Evolutionary conservation across 2,329 filamentous ascomycete genomes (phyloP).

Genomic region (Beauveria pseudobassiana): DNA sequence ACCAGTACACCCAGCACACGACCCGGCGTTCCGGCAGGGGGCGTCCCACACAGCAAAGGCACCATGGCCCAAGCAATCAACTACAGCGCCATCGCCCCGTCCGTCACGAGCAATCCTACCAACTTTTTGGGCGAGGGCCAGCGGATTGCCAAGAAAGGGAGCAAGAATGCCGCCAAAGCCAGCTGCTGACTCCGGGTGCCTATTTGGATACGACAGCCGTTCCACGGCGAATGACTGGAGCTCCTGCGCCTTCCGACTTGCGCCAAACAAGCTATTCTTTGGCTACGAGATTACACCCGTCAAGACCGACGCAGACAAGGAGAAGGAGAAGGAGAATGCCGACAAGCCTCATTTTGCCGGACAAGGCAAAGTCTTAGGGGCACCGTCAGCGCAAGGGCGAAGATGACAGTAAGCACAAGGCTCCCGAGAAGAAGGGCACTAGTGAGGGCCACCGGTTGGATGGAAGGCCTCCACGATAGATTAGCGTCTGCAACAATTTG

Average conservation of each 20-base stretch:
- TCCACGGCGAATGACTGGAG: constrained; percentile 53
- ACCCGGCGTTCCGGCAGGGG: constrained; percentile 60
- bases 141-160: constrained; percentile 73
- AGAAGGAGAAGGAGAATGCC: constrained; percentile 55
- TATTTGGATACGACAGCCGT: constrained; percentile 20
- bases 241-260: constrained; percentile 78
- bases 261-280: constrained; percentile 90
- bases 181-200: too few relatives aligned
- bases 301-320: constrained; percentile 67
- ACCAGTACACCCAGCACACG: constrained; percentile 74
- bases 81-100: constrained; percentile 82
- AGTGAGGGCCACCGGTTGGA: constrained; percentile 38
- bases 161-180: constrained; percentile 61
- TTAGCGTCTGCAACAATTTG: not conserved
- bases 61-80: constrained; percentile 98
- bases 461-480: constrained; percentile 28
- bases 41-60: constrained; percentile 73
- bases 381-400: constrained; percentile 61
- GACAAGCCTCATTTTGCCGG: constrained; percentile 73
- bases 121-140: constrained; percentile 78
- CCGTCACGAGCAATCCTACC: constrained; percentile 60
- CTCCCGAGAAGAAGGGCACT: constrained; percentile 38
- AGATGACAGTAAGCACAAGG: constrained; percentile 38
- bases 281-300: constrained; percentile 89
- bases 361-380: constrained; percentile 68